phyloP scores from a whole-genome alignment of 1,284 basidiomycete species.

The Tilletia caries region DNA sequence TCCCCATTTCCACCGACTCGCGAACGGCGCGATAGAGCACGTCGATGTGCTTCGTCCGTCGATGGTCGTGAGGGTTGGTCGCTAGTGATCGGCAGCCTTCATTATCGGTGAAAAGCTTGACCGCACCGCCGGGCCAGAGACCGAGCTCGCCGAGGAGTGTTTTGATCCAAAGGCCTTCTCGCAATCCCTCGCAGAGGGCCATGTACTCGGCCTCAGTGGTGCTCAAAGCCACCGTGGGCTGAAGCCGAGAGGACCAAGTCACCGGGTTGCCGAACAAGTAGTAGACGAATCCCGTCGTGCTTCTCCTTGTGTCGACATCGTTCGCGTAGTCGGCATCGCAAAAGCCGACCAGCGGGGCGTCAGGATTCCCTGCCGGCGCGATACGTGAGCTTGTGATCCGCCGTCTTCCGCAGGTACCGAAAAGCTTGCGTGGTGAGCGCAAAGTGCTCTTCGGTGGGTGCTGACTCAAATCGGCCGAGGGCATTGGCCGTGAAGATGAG shows the following conservation, averaged over 20 bases:
- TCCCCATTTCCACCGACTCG: neutral
- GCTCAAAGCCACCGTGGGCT: too few species aligned
- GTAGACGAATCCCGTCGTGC: neutral
- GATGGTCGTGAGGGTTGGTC: too few species aligned
- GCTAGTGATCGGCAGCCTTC: neutral
- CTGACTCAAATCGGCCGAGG: neutral
- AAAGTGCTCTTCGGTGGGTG: neutral
- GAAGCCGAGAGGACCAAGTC: too few species aligned
- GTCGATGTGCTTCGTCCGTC: slow-evolving; percentile 15
- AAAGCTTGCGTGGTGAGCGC: neutral
- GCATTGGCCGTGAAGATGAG: neutral
- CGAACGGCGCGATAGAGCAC: neutral
- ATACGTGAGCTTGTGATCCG: too few species aligned
- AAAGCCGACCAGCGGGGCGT: neutral
- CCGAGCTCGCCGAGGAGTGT: neutral
- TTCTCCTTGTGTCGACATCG: neutral
- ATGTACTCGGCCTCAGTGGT: slow-evolving; percentile 9
- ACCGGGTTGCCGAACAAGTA: neutral
- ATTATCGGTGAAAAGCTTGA: neutral
- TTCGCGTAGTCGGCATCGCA: neutral
- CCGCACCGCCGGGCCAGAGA: neutral
- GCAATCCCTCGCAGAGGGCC: neutral
- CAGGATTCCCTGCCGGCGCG: neutral
- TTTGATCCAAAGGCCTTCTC: neutral
- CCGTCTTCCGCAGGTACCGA: neutral